Evolutionary conservation across 2,329 filamentous ascomycete genomes (phyloP).

Genomic region (Penicillium sp.): DNA sequence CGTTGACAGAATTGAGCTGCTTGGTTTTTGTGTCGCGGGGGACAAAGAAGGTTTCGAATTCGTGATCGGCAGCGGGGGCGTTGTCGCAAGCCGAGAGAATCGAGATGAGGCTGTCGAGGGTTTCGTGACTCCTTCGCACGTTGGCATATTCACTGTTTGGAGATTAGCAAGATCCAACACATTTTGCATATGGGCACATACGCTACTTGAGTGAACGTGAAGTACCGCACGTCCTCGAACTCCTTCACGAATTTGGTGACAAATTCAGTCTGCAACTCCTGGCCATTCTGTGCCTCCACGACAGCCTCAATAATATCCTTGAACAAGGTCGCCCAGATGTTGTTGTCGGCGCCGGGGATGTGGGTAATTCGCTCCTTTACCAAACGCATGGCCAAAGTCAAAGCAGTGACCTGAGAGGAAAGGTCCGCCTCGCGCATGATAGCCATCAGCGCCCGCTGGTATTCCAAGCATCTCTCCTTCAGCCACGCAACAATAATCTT

Average conservation of each 20-base stretch:
- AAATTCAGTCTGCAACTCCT: constrained; percentile 71
- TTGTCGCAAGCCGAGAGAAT: constrained; percentile 62
- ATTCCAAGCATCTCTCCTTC: constrained; percentile 73
- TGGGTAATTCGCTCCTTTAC: constrained; percentile 77
- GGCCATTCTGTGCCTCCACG: constrained; percentile 60
- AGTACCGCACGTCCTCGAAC: constrained; percentile 84
- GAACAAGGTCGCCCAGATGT: constrained; percentile 74
- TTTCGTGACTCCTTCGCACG: constrained; percentile 29
- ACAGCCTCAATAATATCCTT: constrained; percentile 66
- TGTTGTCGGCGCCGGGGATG: constrained; percentile 64
- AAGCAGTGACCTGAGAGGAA: constrained; percentile 67
- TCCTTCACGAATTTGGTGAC: constrained; percentile 76
- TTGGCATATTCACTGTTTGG: constrained; percentile 41
- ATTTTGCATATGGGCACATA: constrained; percentile 52
- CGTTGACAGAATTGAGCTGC: constrained; percentile 67
- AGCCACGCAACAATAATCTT: constrained; percentile 77
- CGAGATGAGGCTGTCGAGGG: constrained; percentile 42
- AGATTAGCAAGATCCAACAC: constrained; percentile 7
- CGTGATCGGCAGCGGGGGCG: constrained; percentile 58
- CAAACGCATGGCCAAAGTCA: constrained; percentile 81
- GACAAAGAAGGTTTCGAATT: constrained; percentile 43
- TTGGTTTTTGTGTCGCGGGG: constrained; percentile 67
- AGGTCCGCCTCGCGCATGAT: constrained; percentile 66
- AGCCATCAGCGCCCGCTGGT: constrained; percentile 64
- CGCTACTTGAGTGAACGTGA: constrained; percentile 76